These are phyloP conservation scores for Paratinospora sagittata DNA, from an alignment of 164 flowering plant species.

Conservation along the genomic window DNA sequence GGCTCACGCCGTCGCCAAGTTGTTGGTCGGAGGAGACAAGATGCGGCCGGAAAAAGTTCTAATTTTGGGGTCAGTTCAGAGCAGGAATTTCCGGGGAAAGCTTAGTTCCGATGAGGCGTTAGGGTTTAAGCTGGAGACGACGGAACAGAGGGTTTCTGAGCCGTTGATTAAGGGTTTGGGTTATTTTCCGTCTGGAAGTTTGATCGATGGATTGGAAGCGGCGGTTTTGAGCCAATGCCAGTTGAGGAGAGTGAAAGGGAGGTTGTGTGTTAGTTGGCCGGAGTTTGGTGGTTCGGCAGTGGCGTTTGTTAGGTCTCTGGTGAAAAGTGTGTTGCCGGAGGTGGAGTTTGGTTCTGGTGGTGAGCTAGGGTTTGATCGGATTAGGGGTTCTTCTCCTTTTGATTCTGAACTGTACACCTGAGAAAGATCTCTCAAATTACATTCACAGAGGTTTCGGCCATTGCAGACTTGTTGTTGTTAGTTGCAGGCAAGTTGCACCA, in stretches of 20 bases:
- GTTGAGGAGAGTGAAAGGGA: conserved; percentile 48
- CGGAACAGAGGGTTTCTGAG: conserved; percentile 23
- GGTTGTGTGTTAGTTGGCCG: conserved; percentile 68
- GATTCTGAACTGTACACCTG: conserved; percentile 66
- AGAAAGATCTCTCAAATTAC: conserved; percentile 6
- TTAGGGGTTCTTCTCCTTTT: conserved; percentile 26
- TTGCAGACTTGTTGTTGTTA: background rate
- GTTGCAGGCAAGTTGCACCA: background rate
- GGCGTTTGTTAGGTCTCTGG: conserved; percentile 39
- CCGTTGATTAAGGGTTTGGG: conserved; percentile 33
- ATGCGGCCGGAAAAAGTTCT: conserved; percentile 56
- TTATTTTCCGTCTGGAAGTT: conserved; percentile 71
- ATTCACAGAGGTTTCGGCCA: background rate
- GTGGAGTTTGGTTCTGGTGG: conserved; percentile 23
- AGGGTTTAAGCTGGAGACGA: conserved; percentile 63
- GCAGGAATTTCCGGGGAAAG: conserved; percentile 57
- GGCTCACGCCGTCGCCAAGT: conserved; percentile 45
- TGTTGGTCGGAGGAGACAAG: conserved; percentile 46
- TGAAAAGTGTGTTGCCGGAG: conserved; percentile 34
- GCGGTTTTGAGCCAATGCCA: conserved; percentile 59
- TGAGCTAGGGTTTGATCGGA: conserved; percentile 18
- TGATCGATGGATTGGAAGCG: conserved; percentile 70
- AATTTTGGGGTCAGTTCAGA: conserved; percentile 59
- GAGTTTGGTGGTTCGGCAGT: conserved; percentile 41
- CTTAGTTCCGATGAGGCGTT: conserved; percentile 53